Evolutionary conservation across 306 rosid species (phyloP).

Genomic region (Gleditsia sinensis): DNA sequence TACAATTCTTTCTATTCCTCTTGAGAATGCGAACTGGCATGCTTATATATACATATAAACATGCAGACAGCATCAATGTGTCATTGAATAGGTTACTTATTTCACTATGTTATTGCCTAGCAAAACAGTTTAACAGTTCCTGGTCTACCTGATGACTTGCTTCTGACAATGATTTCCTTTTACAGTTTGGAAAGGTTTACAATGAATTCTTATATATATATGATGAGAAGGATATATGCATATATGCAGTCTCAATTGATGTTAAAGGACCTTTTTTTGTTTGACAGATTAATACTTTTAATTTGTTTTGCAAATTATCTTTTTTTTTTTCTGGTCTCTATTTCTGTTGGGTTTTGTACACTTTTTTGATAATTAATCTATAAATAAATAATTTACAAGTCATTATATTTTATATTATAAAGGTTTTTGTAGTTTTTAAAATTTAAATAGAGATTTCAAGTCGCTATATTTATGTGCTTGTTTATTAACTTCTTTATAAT

Average conservation of each 20-base stretch:
- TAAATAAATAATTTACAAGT: neutral
- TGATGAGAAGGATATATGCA: too few relatives aligned
- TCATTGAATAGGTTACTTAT: neutral
- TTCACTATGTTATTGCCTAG: neutral
- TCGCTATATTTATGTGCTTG: neutral
- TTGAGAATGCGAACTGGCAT: neutral
- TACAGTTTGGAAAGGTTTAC: neutral
- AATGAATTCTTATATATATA: neutral
- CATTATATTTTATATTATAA: neutral
- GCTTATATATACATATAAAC: conserved; percentile 2
- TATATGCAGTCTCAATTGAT: neutral
- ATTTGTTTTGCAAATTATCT: neutral
- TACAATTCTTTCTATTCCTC: neutral
- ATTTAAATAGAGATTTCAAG: neutral
- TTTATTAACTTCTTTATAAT: neutral
- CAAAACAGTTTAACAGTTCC: neutral
- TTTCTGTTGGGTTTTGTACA: neutral
- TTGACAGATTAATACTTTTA: neutral
- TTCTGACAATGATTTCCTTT: neutral
- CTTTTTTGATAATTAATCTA: neutral
- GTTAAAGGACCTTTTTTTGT: neutral
- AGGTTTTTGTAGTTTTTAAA: neutral
- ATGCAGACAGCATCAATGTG: neutral
- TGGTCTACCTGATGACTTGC: neutral
- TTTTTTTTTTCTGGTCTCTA: neutral